Percentiles rank a stretch among this genome's conserved stretches.
Conservation (phyloP, 805 yeast species). For the Hanseniaspora taiwanica region DNA sequence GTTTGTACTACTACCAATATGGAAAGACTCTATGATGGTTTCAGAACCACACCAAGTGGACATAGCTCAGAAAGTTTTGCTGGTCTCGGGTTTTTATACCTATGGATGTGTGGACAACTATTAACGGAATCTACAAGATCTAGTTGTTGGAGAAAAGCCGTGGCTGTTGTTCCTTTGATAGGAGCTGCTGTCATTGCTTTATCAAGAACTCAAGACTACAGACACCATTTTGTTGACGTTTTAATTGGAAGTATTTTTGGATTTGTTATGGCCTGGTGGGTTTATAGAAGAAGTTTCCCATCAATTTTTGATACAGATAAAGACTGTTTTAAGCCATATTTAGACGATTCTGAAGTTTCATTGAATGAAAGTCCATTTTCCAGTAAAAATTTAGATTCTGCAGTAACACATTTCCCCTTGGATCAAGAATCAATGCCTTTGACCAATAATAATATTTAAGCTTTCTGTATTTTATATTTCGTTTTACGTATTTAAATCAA, state of each 20-base stretch:
- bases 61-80: slow-evolving; percentile 64
- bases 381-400: background rate
- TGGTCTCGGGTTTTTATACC: slow-evolving; percentile 46
- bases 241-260: slow-evolving; percentile 65
- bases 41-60: slow-evolving; percentile 74
- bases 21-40: slow-evolving; percentile 46
- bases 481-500: too few species aligned
- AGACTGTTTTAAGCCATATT: slow-evolving; percentile 27
- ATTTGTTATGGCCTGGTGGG: slow-evolving; percentile 34
- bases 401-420: background rate
- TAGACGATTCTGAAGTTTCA: slow-evolving; percentile 29
- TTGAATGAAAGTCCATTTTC: slow-evolving; percentile 12
- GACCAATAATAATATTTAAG: background rate
- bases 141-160: slow-evolving; percentile 51
- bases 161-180: slow-evolving; percentile 42
- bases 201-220: slow-evolving; percentile 79
- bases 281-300: slow-evolving; percentile 31
- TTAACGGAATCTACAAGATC: slow-evolving; percentile 32
- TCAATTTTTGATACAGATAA: slow-evolving; percentile 15
- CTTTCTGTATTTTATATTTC: too few species aligned
- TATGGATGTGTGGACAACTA: slow-evolving; percentile 62
- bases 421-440: background rate
- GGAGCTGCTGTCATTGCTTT: slow-evolving; percentile 70
- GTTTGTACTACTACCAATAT: slow-evolving; percentile 45
- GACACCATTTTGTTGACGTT: slow-evolving; percentile 87